Conservation (phyloP, 176 grass and related monocot genomes). For the Cenchrus purpureus region DNA sequence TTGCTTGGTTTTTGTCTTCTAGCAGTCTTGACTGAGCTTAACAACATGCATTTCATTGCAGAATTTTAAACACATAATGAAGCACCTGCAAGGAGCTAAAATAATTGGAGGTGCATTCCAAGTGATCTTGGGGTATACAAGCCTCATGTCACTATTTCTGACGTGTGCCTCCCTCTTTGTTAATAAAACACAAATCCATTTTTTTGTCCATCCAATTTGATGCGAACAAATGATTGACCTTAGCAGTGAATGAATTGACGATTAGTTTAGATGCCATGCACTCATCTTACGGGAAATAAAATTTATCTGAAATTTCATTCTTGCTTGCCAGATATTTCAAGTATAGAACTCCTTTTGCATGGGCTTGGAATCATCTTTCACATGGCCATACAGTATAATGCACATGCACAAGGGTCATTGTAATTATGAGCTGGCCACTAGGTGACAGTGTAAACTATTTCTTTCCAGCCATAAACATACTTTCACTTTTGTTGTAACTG, state of each 20-base stretch:
- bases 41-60: constrained; percentile 43
- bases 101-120: constrained; percentile 88
- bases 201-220: constrained; percentile 4
- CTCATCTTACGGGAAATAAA: background rate
- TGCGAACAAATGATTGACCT: background rate
- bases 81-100: constrained; percentile 89
- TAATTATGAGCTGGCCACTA: constrained; percentile 16
- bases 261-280: constrained; percentile 9
- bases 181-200: background rate
- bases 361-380: constrained; percentile 1
- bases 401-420: background rate
- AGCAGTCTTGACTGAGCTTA: constrained; percentile 5
- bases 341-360: background rate
- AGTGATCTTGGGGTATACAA: constrained; percentile 88
- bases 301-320: background rate
- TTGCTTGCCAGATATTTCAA: constrained; percentile 10
- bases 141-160: constrained; percentile 75
- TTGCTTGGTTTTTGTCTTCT: background rate
- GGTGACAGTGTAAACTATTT: background rate
- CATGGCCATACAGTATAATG: background rate
- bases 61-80: constrained; percentile 99
- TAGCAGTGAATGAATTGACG: background rate
- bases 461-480: background rate
- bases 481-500: constrained; percentile 10
- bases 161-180: background rate